Evolutionary conservation across 768 basidiomycete species (phyloP), one percentile per base, ranked within the genome.

Genomic region (Podaxis pistillaris): DNA sequence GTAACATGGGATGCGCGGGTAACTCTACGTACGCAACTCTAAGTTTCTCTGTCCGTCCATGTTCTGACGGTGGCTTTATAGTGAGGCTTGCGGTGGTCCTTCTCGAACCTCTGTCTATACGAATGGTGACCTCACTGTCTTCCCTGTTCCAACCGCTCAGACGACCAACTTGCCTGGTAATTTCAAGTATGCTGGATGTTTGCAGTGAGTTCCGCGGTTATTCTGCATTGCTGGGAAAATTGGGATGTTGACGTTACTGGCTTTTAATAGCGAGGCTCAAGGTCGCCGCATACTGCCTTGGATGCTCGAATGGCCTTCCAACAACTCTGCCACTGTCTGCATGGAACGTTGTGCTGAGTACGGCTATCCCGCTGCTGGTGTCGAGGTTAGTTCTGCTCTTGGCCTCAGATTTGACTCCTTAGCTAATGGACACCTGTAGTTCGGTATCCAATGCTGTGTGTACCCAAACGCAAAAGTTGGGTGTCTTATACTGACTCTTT

Each of bases 1-100:
- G 94, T 69, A 84, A 82, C 70, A 91, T 89, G 88, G 80, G 78
- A 0, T 96, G 94, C 64, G 81, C 81, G 17, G 94, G 91, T 24
- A 87, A 86, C 62, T 41, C 83, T 11, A 78, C 82, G 90, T 89
- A 65, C 67, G 87, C 71, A n/a, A 56, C 7, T 46, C 56, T 47
- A 9, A 1, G 19, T 13, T 26, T 63, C 36, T 4, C 3, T 36
- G 22, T 49, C n/a, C 9, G 53, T 40, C 56, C 40, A 47, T 15
- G 37, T 63, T 30, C 44, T 28, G 62, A 51, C 49, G 36, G 52
- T 36, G 30, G 56, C 37, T 51, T 22, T 38, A 28, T 63, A 88
- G 86, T 12, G 80, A 88, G 70, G 83, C 85, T 46, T 93, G 91
- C 64, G 91, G 91, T 69, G 91, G 86, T 5, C 83, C 86, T 1